Percentiles rank a stretch among this genome's conserved stretches.
These are phyloP conservation scores for Jatropha podagrica DNA, from an alignment of 441 rosid genomes.

Conservation along the genomic window DNA sequence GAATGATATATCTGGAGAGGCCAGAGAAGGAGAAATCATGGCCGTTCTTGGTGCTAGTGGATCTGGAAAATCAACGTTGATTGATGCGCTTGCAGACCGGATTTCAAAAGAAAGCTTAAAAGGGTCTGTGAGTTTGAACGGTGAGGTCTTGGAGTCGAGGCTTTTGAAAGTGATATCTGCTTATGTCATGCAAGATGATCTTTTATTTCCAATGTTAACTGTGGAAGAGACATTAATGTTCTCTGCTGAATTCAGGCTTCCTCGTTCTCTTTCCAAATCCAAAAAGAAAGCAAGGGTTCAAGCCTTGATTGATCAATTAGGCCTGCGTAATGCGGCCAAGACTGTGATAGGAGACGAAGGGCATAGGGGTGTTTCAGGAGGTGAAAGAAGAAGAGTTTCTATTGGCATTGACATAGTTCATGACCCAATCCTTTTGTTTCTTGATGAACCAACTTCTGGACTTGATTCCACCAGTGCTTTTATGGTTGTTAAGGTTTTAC, in stretches of 20 bases:
- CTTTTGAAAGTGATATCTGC: slow-evolving; percentile 80
- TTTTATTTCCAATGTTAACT: slow-evolving; percentile 79
- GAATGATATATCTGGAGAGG: slow-evolving; percentile 58
- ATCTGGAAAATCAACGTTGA: slow-evolving; percentile 70
- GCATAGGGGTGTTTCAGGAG: slow-evolving; percentile 74
- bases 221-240: slow-evolving; percentile 86
- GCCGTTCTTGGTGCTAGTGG: slow-evolving; percentile 83
- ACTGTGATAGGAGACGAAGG: slow-evolving; percentile 84
- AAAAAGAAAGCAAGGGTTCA: slow-evolving; percentile 66
- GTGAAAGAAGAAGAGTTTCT: slow-evolving; percentile 76
- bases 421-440: slow-evolving; percentile 72
- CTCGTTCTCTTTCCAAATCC: slow-evolving; percentile 54
- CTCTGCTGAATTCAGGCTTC: slow-evolving; percentile 75
- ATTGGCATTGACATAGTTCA: slow-evolving; percentile 72
- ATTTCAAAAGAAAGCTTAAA: slow-evolving; percentile 61
- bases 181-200: slow-evolving; percentile 91
- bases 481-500: slow-evolving; percentile 75
- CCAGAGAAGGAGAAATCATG: slow-evolving; percentile 77
- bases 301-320: slow-evolving; percentile 69
- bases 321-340: slow-evolving; percentile 57
- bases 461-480: slow-evolving; percentile 75
- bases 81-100: slow-evolving; percentile 69
- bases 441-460: slow-evolving; percentile 77
- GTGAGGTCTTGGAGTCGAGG: slow-evolving; percentile 64
- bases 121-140: slow-evolving; percentile 71